These are phyloP conservation scores for Fusarium graminum DNA, from an alignment of 2,329 filamentous ascomycete genomes.

Conservation along the genomic window DNA sequence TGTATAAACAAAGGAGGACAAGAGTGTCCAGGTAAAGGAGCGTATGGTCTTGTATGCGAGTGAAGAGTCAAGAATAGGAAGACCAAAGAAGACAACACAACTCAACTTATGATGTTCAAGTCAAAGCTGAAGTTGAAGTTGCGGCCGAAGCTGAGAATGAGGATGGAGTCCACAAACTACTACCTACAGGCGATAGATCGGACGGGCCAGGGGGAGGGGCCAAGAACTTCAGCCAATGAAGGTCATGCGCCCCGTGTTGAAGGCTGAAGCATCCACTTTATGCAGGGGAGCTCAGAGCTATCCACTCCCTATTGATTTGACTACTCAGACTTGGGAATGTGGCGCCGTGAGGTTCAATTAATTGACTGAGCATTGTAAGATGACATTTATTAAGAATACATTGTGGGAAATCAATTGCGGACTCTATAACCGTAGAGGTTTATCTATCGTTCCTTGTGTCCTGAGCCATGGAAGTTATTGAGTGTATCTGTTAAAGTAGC, in stretches of 20 bases:
- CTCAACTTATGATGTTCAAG: conserved; percentile 22
- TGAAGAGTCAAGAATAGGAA: not conserved
- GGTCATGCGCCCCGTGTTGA: not conserved
- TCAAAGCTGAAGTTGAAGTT: conserved; percentile 20
- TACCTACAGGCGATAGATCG: conserved; percentile 7
- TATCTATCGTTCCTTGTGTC: too few species aligned
- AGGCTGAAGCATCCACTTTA: conserved; percentile 21
- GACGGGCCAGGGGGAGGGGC: conserved; percentile 27
- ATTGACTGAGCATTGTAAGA: not conserved
- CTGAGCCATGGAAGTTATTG: too few species aligned
- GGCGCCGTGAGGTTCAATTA: not conserved
- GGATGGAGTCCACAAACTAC: conserved; percentile 6
- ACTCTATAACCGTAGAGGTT: too few species aligned
- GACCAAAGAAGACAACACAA: conserved; percentile 6
- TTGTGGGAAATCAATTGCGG: not conserved
- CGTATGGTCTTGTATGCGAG: not conserved
- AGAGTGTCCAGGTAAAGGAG: not conserved
- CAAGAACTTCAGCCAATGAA: conserved; percentile 15
- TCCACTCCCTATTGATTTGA: conserved; percentile 12
- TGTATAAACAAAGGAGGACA: not conserved
- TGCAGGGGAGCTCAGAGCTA: conserved; percentile 31
- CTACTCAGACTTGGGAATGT: not conserved
- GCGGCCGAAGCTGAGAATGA: conserved; percentile 20
- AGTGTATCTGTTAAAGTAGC: too few species aligned
- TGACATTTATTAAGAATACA: not conserved